A percentile compares a stretch with the other conserved stretches of the same genome.
Conservation (phyloP, 148 eudicot species). For the Rhododendron ferrugineum region DNA sequence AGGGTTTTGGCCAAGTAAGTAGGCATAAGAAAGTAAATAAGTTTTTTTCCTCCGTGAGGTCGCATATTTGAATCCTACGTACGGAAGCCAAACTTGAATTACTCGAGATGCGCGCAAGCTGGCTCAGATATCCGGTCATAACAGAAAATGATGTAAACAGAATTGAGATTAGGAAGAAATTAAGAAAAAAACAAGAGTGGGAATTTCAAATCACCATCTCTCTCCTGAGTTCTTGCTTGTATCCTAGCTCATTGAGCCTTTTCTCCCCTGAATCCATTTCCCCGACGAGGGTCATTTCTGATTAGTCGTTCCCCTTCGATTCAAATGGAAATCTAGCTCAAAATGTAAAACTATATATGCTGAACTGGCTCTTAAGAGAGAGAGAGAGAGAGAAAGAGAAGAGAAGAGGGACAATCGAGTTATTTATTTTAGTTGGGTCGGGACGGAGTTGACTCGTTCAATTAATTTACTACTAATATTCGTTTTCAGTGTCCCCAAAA, state of each 20-base stretch:
- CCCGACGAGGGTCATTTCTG: not conserved
- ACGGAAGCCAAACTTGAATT: not conserved
- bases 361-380: not conserved
- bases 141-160: not conserved
- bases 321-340: not conserved
- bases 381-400: not conserved
- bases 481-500: not conserved
- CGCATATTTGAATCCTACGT: not conserved
- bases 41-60: too few species aligned
- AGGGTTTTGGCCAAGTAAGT: too few species aligned
- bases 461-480: not conserved
- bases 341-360: not conserved
- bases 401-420: too few species aligned
- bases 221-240: conserved; percentile 66
- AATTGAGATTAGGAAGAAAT: not conserved
- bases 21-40: too few species aligned
- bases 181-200: not conserved
- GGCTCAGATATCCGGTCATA: not conserved
- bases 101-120: too few species aligned
- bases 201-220: conserved; percentile 36
- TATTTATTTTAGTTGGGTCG: not conserved
- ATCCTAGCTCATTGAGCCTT: conserved; percentile 60
- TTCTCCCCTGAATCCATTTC: conserved; percentile 58
- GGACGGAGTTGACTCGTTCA: not conserved
- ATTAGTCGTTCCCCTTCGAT: not conserved